A percentile compares a stretch with the other conserved stretches of the same genome.
These are phyloP conservation scores for Penicillium sp. DNA, from an alignment of 2,329 filamentous ascomycete genomes.

Conservation along the genomic window DNA sequence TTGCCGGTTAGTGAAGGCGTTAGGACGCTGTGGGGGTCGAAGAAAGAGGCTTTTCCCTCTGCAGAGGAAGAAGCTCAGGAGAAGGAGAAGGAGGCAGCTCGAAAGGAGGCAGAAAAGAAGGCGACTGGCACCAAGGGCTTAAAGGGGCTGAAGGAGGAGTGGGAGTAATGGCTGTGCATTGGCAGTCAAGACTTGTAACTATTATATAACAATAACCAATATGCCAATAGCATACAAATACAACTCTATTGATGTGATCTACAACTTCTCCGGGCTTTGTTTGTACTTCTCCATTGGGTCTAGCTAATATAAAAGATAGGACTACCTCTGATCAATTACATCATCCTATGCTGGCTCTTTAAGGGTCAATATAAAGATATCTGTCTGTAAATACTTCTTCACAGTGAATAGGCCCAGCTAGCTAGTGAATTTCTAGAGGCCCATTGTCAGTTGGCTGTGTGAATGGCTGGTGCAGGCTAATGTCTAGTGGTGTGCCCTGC, in stretches of 20 bases:
- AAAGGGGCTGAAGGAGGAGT: slow-evolving; percentile 32
- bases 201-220: not conserved
- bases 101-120: slow-evolving; percentile 16
- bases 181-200: not conserved
- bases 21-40: slow-evolving; percentile 23
- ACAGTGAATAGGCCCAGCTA: not conserved
- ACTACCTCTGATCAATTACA: not conserved
- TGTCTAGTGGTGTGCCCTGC: not conserved
- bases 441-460: not conserved
- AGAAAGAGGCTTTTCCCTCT: slow-evolving; percentile 1
- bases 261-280: too few relatives aligned
- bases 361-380: too few relatives aligned
- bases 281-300: too few relatives aligned
- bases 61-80: slow-evolving; percentile 6
- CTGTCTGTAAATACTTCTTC: not conserved
- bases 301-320: too few relatives aligned
- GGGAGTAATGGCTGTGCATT: slow-evolving; percentile 19
- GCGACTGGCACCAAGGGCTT: slow-evolving; percentile 29
- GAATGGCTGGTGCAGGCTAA: not conserved
- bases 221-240: not conserved
- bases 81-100: slow-evolving; percentile 6
- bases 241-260: too few relatives aligned
- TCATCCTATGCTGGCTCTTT: too few relatives aligned
- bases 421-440: not conserved
- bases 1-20: slow-evolving; percentile 35